Conservation (phyloP, 2,329 filamentous ascomycete species). For the Pseudocercospora ulei region DNA sequence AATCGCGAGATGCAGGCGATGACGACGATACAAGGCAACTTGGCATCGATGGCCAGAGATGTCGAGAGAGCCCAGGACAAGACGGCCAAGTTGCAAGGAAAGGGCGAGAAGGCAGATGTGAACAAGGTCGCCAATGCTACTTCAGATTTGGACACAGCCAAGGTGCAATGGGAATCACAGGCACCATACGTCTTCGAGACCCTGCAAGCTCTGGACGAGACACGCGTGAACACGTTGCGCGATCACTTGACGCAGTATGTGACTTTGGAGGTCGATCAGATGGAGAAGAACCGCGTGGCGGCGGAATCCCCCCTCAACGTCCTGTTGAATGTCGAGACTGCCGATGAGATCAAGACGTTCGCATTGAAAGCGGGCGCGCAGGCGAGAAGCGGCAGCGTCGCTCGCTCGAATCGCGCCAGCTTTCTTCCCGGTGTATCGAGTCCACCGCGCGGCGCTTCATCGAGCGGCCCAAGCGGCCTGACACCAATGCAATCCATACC, state of each 20-base stretch:
- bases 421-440: constrained; percentile 12
- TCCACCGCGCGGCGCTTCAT: constrained; percentile 13
- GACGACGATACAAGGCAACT: constrained; percentile 68
- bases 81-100: constrained; percentile 71
- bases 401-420: constrained; percentile 11
- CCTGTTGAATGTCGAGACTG: constrained; percentile 76
- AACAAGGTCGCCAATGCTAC: constrained; percentile 68
- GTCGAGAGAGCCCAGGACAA: constrained; percentile 76
- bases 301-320: constrained; percentile 72
- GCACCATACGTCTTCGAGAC: constrained; percentile 91
- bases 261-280: constrained; percentile 81
- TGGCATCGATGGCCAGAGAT: constrained; percentile 70
- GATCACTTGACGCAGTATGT: constrained; percentile 86
- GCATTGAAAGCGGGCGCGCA: constrained; percentile 37
- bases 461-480: constrained; percentile 13
- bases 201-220: constrained; percentile 83
- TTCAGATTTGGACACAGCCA: constrained; percentile 64
- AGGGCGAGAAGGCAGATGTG: constrained; percentile 64
- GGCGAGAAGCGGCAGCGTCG: constrained; percentile 3
- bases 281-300: constrained; percentile 63
- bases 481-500: constrained; percentile 22
- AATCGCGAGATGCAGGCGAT: constrained; percentile 72
- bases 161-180: constrained; percentile 82
- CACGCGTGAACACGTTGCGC: constrained; percentile 75
- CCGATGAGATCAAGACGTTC: constrained; percentile 75